These are phyloP conservation scores for Aechmea fasciata DNA, from an alignment of 176 grass and related monocot species.

Conservation along the genomic window DNA sequence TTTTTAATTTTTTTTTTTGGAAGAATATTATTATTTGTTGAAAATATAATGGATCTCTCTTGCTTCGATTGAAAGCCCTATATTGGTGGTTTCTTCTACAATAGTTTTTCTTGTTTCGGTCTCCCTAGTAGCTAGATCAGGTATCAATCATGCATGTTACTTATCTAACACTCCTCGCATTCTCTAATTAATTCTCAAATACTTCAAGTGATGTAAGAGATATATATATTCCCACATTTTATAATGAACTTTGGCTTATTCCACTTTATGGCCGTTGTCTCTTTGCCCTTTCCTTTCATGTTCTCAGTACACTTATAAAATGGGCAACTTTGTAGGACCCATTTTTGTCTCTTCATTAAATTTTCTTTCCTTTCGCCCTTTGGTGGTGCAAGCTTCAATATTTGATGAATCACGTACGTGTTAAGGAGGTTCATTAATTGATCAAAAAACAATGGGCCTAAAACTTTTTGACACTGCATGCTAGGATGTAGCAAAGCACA, in stretches of 20 bases:
- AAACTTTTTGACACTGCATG: not conserved
- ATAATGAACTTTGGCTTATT: conserved; percentile 40
- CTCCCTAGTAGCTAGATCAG: conserved; percentile 15
- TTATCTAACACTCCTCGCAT: conserved; percentile 3
- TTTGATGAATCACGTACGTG: conserved; percentile 33
- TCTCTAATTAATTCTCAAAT: not conserved
- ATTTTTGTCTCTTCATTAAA: conserved; percentile 26
- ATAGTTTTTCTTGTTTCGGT: conserved; percentile 14
- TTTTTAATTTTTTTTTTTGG: too few species aligned
- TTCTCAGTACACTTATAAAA: conserved; percentile 41
- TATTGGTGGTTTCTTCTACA: conserved; percentile 18
- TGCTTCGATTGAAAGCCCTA: conserved; percentile 10
- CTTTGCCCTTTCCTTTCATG: conserved; percentile 38
- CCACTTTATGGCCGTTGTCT: conserved; percentile 42
- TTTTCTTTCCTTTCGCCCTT: not conserved
- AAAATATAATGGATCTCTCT: conserved; percentile 18
- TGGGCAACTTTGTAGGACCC: conserved; percentile 33
- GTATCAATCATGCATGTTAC: conserved; percentile 16
- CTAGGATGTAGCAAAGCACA: conserved; percentile 34
- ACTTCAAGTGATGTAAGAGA: conserved; percentile 10
- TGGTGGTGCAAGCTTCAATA: not conserved
- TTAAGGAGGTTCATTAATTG: conserved; percentile 30
- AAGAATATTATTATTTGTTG: too few species aligned
- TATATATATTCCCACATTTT: conserved; percentile 37
- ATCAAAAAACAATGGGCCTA: conserved; percentile 25